phyloP scores from a whole-genome alignment of 225 moss, liverwort and hornwort species.

The Thuidium tamariscinum region DNA sequence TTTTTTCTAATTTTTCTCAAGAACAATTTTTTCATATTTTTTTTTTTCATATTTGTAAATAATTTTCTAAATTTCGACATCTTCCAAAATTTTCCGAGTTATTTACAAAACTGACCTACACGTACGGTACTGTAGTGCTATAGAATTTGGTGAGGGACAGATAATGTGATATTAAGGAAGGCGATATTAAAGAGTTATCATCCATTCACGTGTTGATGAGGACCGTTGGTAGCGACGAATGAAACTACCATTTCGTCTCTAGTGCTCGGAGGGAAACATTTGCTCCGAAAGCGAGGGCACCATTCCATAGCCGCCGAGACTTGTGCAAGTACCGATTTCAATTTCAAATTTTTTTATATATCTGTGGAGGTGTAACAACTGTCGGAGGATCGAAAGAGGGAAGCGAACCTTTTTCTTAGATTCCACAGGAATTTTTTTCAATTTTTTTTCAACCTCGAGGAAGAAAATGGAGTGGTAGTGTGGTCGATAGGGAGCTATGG shows the following conservation, averaged over 20 bases:
- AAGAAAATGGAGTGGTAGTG: not conserved
- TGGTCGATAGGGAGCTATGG: conserved; percentile 13
- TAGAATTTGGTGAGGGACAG: not conserved
- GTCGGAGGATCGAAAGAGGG: not conserved
- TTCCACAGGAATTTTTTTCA: not conserved
- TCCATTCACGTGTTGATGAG: not conserved
- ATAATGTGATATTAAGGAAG: not conserved
- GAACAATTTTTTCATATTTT: no score
- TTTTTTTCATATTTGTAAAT: no score
- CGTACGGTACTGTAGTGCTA: no score
- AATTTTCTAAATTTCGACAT: no score
- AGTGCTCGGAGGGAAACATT: no score
- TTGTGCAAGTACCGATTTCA: not conserved
- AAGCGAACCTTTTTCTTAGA: not conserved
- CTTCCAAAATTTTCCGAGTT: no score
- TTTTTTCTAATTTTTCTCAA: no score
- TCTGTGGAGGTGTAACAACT: not conserved
- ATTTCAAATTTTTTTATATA: not conserved
- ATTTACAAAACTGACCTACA: no score
- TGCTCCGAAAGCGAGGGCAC: not conserved
- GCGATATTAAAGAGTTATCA: not conserved
- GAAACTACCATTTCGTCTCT: not conserved
- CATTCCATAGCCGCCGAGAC: not conserved
- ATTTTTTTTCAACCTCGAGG: not conserved
- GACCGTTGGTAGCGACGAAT: not conserved